phyloP scores from a whole-genome alignment of 768 basidiomycete genomes.

The Podaxis carcinomalis region DNA sequence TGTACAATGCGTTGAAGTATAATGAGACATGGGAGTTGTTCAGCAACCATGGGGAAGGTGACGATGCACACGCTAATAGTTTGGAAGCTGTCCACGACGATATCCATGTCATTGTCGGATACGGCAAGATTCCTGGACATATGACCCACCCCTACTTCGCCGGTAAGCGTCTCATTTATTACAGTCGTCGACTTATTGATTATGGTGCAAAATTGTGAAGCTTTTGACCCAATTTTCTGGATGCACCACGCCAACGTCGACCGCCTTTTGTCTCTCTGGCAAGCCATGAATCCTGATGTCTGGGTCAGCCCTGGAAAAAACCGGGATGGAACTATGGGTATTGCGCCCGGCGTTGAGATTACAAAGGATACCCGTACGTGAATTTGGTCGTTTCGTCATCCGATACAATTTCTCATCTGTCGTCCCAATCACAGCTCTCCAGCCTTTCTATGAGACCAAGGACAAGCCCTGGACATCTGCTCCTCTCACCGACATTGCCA shows the following conservation, averaged over 20 bases:
- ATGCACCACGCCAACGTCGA: slow-evolving; percentile 47
- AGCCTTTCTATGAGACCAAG: slow-evolving; percentile 38
- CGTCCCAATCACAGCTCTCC: slow-evolving; percentile 24
- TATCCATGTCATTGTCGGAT: slow-evolving; percentile 32
- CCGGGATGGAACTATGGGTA: slow-evolving; percentile 26
- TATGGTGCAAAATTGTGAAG: slow-evolving; percentile 15
- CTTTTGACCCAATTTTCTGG: slow-evolving; percentile 44
- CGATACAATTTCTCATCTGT: not conserved
- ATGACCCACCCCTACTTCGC: slow-evolving; percentile 29
- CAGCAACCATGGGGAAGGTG: slow-evolving; percentile 34
- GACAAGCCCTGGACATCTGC: slow-evolving; percentile 33
- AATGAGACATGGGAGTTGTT: slow-evolving; percentile 34
- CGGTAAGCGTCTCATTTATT: slow-evolving; percentile 17
- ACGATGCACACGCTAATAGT: slow-evolving; percentile 32
- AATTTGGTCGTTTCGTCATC: not conserved
- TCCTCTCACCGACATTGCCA: slow-evolving; percentile 17
- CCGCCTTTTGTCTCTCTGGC: slow-evolving; percentile 40
- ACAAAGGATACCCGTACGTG: slow-evolving; percentile 24
- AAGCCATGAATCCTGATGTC: slow-evolving; percentile 33
- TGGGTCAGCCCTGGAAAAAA: slow-evolving; percentile 27
- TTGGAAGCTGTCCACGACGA: slow-evolving; percentile 40
- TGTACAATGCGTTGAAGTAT: slow-evolving; percentile 26
- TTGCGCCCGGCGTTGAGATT: slow-evolving; percentile 20
- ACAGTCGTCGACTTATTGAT: not conserved
- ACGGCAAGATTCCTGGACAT: slow-evolving; percentile 20